phyloP scores from a whole-genome alignment of 768 basidiomycete species.

The Dentipellis fragilis region DNA sequence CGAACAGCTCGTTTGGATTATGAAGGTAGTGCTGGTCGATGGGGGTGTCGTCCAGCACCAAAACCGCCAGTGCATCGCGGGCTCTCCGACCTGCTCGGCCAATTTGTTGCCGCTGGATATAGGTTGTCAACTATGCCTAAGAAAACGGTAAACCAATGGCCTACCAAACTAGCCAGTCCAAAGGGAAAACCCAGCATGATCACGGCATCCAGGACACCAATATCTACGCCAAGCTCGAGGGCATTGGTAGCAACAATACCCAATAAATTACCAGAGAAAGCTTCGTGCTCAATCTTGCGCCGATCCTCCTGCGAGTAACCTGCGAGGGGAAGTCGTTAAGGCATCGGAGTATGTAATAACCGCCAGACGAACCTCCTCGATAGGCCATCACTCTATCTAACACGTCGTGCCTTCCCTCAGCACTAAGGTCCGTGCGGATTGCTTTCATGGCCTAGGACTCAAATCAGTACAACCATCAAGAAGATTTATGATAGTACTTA shows the following conservation, averaged over 20 bases:
- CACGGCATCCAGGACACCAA: constrained; percentile 80
- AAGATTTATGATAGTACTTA: constrained; percentile 21
- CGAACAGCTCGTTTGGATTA: constrained; percentile 63
- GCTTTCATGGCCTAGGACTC: constrained; percentile 65
- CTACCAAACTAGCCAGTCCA: constrained; percentile 70
- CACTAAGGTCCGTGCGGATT: constrained; percentile 57
- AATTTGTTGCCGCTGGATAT: constrained; percentile 69
- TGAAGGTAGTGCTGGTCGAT: constrained; percentile 68
- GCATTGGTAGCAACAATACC: constrained; percentile 89
- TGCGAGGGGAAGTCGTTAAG: neutral
- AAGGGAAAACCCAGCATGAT: constrained; percentile 83
- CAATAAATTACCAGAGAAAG: constrained; percentile 74
- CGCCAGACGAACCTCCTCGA: constrained; percentile 54
- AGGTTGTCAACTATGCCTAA: neutral
- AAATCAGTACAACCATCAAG: neutral
- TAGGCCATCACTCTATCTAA: constrained; percentile 71
- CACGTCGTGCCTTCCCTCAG: constrained; percentile 69
- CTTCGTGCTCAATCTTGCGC: constrained; percentile 74
- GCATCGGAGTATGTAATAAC: neutral
- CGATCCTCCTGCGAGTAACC: constrained; percentile 44
- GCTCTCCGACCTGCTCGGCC: constrained; percentile 79
- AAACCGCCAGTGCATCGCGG: constrained; percentile 68
- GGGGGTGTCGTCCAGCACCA: constrained; percentile 58
- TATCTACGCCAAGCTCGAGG: constrained; percentile 86
- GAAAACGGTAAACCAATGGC: constrained; percentile 13